Evolutionary conservation across 1,284 basidiomycete genomes (phyloP).

Genomic region (Vanrija sp.): DNA sequence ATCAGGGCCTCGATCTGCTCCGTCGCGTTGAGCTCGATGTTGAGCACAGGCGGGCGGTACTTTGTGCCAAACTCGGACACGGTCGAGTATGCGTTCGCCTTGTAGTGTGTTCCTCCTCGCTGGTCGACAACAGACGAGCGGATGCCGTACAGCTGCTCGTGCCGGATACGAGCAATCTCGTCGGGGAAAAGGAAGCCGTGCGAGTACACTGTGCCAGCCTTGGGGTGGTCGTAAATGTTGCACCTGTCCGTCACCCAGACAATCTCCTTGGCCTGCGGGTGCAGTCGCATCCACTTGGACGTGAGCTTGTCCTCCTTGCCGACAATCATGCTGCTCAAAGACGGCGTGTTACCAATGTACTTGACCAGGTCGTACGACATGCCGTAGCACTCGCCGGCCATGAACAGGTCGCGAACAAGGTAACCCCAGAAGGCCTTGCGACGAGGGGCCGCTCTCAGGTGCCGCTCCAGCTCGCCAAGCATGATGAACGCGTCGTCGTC

Average conservation of each 20-base stretch:
- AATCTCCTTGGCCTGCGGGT: conserved; percentile 74
- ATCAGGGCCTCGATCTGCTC: conserved; percentile 88
- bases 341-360: conserved; percentile 73
- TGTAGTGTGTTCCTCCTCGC: conserved; percentile 20
- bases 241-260: conserved; percentile 90
- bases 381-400: conserved; percentile 94
- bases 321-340: conserved; percentile 62
- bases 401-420: conserved; percentile 87
- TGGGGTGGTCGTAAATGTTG: conserved; percentile 98
- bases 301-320: conserved; percentile 92
- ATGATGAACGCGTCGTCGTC: conserved; percentile 94
- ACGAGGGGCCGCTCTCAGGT: conserved; percentile 66
- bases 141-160: conserved; percentile 37
- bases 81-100: conserved; percentile 63
- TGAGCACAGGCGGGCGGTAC: conserved; percentile 68
- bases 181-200: conserved; percentile 98
- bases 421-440: conserved; percentile 87
- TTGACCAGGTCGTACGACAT: conserved; percentile 86
- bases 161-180: conserved; percentile 67
- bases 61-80: conserved; percentile 78
- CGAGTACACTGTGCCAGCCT: conserved; percentile 82
- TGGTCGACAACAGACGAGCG: conserved; percentile 13
- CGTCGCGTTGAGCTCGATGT: conserved; percentile 54
- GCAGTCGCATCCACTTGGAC: conserved; percentile 88
- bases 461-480: conserved; percentile 83